phyloP scores from a whole-genome alignment of 1,139 yeast genomes.

The Meyerozyma athensensis region DNA sequence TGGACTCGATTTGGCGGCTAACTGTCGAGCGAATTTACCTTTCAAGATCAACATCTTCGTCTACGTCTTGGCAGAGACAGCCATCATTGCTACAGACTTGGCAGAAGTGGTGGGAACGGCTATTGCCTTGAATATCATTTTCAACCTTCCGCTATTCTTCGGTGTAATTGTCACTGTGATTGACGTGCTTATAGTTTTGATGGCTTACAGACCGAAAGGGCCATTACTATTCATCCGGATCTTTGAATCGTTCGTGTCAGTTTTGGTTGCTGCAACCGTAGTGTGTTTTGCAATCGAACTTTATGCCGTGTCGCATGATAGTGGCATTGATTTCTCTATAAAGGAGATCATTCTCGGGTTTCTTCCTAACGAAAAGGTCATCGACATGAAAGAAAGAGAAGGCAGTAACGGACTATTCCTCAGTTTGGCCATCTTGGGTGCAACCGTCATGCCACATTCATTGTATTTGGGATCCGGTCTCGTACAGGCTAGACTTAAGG shows the following conservation, averaged over 20 bases:
- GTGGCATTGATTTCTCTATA: slow-evolving; percentile 46
- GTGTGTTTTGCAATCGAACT: slow-evolving; percentile 81
- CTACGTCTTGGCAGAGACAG: slow-evolving; percentile 75
- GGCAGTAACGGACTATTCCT: slow-evolving; percentile 72
- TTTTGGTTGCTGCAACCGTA: slow-evolving; percentile 76
- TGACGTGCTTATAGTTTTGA: slow-evolving; percentile 77
- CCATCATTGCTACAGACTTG: slow-evolving; percentile 87
- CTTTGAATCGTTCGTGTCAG: slow-evolving; percentile 77
- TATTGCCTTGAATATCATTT: slow-evolving; percentile 76
- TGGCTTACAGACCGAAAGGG: slow-evolving; percentile 88
- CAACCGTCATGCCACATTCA: slow-evolving; percentile 98
- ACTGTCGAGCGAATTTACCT: slow-evolving; percentile 74
- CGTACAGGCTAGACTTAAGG: slow-evolving; percentile 84
- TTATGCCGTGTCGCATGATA: slow-evolving; percentile 55
- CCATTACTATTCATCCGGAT: slow-evolving; percentile 72
- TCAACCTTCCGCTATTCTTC: slow-evolving; percentile 66
- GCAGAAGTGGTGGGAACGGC: slow-evolving; percentile 96
- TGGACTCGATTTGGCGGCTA: slow-evolving; percentile 83
- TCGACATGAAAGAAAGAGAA: slow-evolving; percentile 53
- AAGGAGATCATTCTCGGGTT: slow-evolving; percentile 64
- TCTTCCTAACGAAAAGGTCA: slow-evolving; percentile 67
- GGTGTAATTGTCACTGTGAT: slow-evolving; percentile 82
- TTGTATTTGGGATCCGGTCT: slow-evolving; percentile 87
- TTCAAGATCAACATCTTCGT: slow-evolving; percentile 54
- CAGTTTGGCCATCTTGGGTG: slow-evolving; percentile 89